Evolutionary conservation across 148 eudicot species (phyloP).

Genomic region (Rhododendron ferrugineum): DNA sequence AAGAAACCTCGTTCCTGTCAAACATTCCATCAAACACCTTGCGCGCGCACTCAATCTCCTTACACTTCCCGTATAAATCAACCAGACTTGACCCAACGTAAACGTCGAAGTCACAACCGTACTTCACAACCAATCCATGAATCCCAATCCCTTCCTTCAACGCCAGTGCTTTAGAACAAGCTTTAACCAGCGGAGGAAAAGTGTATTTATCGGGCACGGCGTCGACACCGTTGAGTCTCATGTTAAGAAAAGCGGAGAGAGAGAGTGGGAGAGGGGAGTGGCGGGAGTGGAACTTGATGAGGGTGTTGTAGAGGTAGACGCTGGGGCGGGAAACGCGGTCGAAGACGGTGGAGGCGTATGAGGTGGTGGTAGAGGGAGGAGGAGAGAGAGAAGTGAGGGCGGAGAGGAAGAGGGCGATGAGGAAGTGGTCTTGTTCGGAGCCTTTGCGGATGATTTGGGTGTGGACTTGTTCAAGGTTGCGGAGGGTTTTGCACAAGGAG

Average conservation of each 20-base stretch:
- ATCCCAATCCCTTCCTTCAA: slow-evolving; percentile 33
- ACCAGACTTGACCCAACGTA: slow-evolving; percentile 69
- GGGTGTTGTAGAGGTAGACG: slow-evolving; percentile 47
- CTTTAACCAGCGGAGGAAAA: slow-evolving; percentile 47
- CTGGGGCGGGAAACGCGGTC: slow-evolving; percentile 30
- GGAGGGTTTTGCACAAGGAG: slow-evolving; percentile 37
- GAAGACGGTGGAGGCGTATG: slow-evolving; percentile 40
- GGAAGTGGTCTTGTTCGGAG: slow-evolving; percentile 38
- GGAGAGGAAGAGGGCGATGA: slow-evolving; percentile 39
- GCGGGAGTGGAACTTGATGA: slow-evolving; percentile 32
- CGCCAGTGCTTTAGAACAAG: slow-evolving; percentile 29
- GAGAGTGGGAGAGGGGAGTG: slow-evolving; percentile 20
- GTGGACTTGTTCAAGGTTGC: slow-evolving; percentile 43
- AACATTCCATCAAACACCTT: slow-evolving; percentile 60
- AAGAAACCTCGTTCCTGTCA: slow-evolving; percentile 62
- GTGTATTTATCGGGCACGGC: slow-evolving; percentile 44
- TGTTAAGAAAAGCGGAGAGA: slow-evolving; percentile 27
- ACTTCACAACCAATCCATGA: slow-evolving; percentile 50
- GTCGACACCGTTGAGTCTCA: slow-evolving; percentile 14
- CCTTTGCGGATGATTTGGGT: slow-evolving; percentile 47
- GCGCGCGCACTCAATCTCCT: slow-evolving; percentile 33
- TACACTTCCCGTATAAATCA: slow-evolving; percentile 62
- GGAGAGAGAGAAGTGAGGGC: slow-evolving; percentile 24
- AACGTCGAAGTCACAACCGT: slow-evolving; percentile 37
- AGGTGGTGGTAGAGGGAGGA: slow-evolving; percentile 18